Conservation (phyloP, 1,139 yeast species). For the Debaryomyces coudertii region DNA sequence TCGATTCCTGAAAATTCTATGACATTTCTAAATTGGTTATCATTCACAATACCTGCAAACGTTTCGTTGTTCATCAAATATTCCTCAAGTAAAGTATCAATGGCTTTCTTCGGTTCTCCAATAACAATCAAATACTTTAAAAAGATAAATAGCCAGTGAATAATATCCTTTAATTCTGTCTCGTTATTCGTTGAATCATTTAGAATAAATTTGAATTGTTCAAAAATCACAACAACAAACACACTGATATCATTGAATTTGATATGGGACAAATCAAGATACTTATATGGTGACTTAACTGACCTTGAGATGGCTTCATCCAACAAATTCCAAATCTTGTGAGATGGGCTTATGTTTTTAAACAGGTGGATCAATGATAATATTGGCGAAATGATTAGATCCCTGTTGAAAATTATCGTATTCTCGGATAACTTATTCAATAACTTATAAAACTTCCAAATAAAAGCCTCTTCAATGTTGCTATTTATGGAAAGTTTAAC, state of each 20-base stretch:
- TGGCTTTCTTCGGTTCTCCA: constrained; percentile 55
- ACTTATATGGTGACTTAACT: constrained; percentile 78
- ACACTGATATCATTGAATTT: constrained; percentile 56
- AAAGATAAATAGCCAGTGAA: constrained; percentile 57
- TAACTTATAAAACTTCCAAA: constrained; percentile 27
- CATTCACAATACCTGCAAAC: constrained; percentile 12
- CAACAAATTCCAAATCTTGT: constrained; percentile 54
- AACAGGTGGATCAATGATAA: constrained; percentile 46
- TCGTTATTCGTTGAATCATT: constrained; percentile 26
- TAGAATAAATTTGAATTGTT: constrained; percentile 66
- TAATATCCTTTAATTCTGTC: constrained; percentile 24
- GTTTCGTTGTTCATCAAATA: constrained; percentile 15
- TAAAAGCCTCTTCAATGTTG: constrained; percentile 20
- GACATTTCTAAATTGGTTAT: constrained; percentile 10
- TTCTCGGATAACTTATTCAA: constrained; percentile 27
- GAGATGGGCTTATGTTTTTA: constrained; percentile 18
- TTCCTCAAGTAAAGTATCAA: constrained; percentile 30
- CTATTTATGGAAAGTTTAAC: constrained; percentile 47
- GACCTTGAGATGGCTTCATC: constrained; percentile 77
- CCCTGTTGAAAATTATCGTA: constrained; percentile 48
- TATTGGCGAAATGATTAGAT: constrained; percentile 48
- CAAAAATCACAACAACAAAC: constrained; percentile 65
- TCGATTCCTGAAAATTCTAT: constrained; percentile 8
- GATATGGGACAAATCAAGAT: constrained; percentile 64
- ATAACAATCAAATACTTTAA: constrained; percentile 46